Evolutionary conservation across 1,284 basidiomycete genomes (phyloP).

Genomic region (Moniliella sp.): DNA sequence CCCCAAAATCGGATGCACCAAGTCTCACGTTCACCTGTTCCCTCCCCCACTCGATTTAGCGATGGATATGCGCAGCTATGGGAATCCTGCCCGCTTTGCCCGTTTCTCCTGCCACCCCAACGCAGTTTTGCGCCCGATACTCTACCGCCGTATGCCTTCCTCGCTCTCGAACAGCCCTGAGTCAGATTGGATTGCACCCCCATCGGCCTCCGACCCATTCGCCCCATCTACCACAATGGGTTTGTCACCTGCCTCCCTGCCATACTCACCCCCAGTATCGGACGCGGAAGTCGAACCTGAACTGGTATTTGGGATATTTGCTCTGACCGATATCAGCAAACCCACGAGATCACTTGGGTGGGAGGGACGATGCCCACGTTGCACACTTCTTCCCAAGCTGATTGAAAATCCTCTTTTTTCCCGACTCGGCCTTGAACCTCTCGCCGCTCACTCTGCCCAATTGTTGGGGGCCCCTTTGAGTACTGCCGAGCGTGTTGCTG

Average conservation of each 20-base stretch:
- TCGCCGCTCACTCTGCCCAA: too few species aligned
- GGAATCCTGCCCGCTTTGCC: constrained; percentile 54
- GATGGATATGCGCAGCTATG: constrained; percentile 60
- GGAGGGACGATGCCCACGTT: constrained; percentile 80
- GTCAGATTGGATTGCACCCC: too few species aligned
- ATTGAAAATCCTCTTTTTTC: constrained; percentile 40
- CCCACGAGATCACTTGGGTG: constrained; percentile 69
- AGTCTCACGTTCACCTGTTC: constrained; percentile 54
- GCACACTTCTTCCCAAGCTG: constrained; percentile 59
- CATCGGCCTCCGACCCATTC: too few species aligned
- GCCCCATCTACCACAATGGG: too few species aligned
- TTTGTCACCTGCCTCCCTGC: too few species aligned
- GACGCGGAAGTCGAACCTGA: constrained; percentile 38
- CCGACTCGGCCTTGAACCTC: too few species aligned
- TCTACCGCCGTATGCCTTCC: too few species aligned
- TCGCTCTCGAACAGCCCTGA: too few species aligned
- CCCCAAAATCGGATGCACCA: constrained; percentile 38
- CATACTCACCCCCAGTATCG: too few species aligned
- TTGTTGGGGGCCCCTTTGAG: constrained; percentile 5
- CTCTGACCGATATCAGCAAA: constrained; percentile 51
- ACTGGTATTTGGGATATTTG: constrained; percentile 58
- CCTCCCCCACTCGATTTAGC: constrained; percentile 59
- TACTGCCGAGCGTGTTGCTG: constrained; percentile 25
- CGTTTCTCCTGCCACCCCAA: constrained; percentile 72
- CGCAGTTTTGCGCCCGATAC: constrained; percentile 58